Evolutionary conservation across 2,329 filamentous ascomycete genomes (phyloP).

Genomic region (Nemania sp.): DNA sequence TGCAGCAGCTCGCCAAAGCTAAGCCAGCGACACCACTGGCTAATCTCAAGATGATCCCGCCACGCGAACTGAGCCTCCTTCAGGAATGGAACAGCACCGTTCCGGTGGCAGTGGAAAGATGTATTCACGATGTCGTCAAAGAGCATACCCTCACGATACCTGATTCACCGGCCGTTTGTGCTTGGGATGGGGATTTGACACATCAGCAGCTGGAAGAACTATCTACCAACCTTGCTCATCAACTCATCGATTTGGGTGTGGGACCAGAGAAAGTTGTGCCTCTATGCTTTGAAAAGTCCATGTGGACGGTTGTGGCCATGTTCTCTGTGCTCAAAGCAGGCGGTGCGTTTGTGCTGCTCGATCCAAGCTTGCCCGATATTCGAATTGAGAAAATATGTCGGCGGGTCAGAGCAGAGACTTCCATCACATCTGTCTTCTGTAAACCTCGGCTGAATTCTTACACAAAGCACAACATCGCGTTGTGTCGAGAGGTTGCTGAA

Average conservation of each 20-base stretch:
- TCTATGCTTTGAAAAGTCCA: slow-evolving; percentile 43
- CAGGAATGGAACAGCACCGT: slow-evolving; percentile 15
- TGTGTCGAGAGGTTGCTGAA: background rate
- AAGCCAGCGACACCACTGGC: background rate
- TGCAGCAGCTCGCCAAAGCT: slow-evolving; percentile 5
- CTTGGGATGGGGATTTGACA: slow-evolving; percentile 38
- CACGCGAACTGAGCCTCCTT: slow-evolving; percentile 4
- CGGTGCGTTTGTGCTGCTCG: slow-evolving; percentile 42
- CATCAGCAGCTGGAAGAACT: slow-evolving; percentile 36
- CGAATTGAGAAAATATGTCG: slow-evolving; percentile 41
- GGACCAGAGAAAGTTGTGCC: slow-evolving; percentile 39
- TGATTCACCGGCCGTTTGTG: slow-evolving; percentile 29
- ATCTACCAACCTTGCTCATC: slow-evolving; percentile 32
- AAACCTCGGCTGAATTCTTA: slow-evolving; percentile 4
- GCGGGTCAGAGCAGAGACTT: slow-evolving; percentile 3
- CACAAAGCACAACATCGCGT: background rate
- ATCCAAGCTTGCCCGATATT: slow-evolving; percentile 41
- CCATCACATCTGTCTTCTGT: slow-evolving; percentile 9
- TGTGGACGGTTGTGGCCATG: slow-evolving; percentile 40
- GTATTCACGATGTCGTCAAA: slow-evolving; percentile 21
- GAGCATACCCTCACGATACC: slow-evolving; percentile 20
- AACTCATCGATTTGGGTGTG: slow-evolving; percentile 33
- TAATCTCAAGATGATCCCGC: slow-evolving; percentile 1
- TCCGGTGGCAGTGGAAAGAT: slow-evolving; percentile 9
- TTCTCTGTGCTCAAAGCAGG: slow-evolving; percentile 41